phyloP scores from a whole-genome alignment of 2,329 filamentous ascomycete species.

The Cladosporium sp. region DNA sequence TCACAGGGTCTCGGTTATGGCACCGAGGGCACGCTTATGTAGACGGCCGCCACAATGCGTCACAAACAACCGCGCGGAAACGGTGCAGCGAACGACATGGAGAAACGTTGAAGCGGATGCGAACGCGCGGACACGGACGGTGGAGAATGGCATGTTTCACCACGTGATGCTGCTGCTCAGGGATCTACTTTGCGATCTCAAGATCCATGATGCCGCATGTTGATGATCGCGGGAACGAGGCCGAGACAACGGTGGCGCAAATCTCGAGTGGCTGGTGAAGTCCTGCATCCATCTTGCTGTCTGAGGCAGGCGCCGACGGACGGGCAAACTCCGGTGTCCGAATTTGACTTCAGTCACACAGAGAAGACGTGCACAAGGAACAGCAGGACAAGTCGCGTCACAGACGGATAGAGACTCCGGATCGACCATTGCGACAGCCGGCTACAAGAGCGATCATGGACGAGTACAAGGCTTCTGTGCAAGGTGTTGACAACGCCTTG shows the following conservation, averaged over 20 bases:
- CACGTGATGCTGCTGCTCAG: background rate
- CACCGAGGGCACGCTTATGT: background rate
- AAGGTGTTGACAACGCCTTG: conserved; percentile 33
- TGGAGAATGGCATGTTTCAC: conserved; percentile 6
- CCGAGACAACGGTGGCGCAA: background rate
- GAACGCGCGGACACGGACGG: background rate
- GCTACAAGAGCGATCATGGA: conserved; percentile 26
- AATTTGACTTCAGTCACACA: conserved; percentile 12
- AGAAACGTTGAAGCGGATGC: background rate
- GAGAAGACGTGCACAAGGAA: background rate
- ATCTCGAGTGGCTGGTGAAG: background rate
- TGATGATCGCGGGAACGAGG: background rate
- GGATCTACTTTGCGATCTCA: background rate
- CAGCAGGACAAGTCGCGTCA: background rate
- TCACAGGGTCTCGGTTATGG: background rate
- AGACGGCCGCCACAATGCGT: background rate
- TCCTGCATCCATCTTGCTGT: background rate
- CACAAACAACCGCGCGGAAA: background rate
- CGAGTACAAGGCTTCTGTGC: conserved; percentile 31
- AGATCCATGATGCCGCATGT: background rate
- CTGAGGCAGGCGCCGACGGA: background rate
- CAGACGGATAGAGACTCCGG: background rate
- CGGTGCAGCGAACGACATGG: background rate
- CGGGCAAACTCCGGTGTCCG: background rate
- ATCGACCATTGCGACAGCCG: background rate